Base-by-base conservation (phyloP, 495 filamentous ascomycete genomes). In the Monascus purpureus region DNA sequence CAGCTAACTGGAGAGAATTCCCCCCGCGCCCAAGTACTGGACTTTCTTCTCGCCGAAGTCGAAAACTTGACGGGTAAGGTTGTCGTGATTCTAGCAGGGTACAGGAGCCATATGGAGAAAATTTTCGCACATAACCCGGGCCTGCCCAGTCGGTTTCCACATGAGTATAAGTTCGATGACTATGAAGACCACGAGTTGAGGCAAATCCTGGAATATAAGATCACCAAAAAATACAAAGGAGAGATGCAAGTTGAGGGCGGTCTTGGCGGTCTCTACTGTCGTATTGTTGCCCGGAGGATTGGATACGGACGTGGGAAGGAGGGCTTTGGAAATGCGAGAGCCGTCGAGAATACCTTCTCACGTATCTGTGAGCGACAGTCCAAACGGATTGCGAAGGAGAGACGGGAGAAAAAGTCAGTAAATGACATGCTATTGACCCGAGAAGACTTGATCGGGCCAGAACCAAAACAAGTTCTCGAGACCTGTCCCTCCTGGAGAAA, bases 51-150 rank as follows among this genome's bases (percentile, higher is more conserved):
- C 0, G 70, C 75, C 0, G 79, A 86, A 39, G 68, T 85, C 17
- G 81, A 88, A 47, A 82, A 83, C 25, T 55, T 73, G 12, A 71
- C 63, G 1, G 83, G 83, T 1, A 82, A 82, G 47, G 50, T 88
- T 8, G 75, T 81, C 0, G 77, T 92, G 35, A 67, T 92, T 9
- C 60, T 87, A 3, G 81, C 82, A 0, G 82, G 83, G 1, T 88
- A 88, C 53, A 68, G 68, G 32, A 73, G 73, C 33, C 58, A 78
- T 34, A 92, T 92, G 82, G 80, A 88, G 47, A 63, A 60, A 7
- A 83, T 92, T 52, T 84, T 82, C 32, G 68, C 65, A 1, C 80
- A 87, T 39, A 88, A 87, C 35, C 78, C 75, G 1, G 81, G 83
- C 1, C 50, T 90, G 6, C 57, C 69, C 0, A 84, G 80, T 40